Evolutionary conservation across 352 stramenopile genomes (phyloP).

Genomic region (Phytophthora hybrid): DNA sequence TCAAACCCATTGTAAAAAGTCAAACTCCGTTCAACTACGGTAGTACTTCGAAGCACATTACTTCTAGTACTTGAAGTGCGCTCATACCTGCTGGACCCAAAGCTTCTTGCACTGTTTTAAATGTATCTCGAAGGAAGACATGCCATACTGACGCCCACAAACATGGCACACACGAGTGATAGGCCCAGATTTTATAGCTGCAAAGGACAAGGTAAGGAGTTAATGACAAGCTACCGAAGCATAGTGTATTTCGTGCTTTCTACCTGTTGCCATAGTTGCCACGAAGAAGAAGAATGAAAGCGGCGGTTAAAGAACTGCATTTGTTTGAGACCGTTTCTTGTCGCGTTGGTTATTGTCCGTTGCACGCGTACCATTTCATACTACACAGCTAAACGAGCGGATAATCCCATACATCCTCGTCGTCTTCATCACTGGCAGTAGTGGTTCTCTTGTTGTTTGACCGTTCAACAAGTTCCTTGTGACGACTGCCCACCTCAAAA

Average conservation of each 20-base stretch:
- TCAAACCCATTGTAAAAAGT: not conserved
- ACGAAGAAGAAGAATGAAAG: not conserved
- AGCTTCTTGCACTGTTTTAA: slow-evolving; percentile 89
- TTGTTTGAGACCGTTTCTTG: slow-evolving; percentile 5
- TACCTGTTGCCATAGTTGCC: slow-evolving; percentile 2
- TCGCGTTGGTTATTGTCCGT: slow-evolving; percentile 11
- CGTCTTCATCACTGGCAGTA: slow-evolving; percentile 38
- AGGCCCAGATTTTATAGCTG: slow-evolving; percentile 56
- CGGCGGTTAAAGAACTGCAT: slow-evolving; percentile 2
- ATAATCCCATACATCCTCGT: slow-evolving; percentile 75
- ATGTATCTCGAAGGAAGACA: slow-evolving; percentile 87
- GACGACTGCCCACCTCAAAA: slow-evolving; percentile 50
- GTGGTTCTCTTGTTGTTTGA: slow-evolving; percentile 16
- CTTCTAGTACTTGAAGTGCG: not conserved
- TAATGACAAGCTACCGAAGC: not conserved
- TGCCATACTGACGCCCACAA: slow-evolving; percentile 78
- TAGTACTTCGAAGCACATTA: too few relatives aligned
- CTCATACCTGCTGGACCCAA: slow-evolving; percentile 64
- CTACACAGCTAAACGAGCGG: slow-evolving; percentile 38
- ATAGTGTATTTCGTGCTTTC: not conserved
- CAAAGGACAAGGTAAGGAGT: not conserved
- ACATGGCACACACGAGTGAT: slow-evolving; percentile 84
- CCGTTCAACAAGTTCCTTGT: slow-evolving; percentile 32
- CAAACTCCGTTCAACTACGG: not conserved
- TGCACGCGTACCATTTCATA: not conserved